These are phyloP conservation scores for Auricularia cornea DNA, from an alignment of 768 basidiomycete species.

Conservation along the genomic window DNA sequence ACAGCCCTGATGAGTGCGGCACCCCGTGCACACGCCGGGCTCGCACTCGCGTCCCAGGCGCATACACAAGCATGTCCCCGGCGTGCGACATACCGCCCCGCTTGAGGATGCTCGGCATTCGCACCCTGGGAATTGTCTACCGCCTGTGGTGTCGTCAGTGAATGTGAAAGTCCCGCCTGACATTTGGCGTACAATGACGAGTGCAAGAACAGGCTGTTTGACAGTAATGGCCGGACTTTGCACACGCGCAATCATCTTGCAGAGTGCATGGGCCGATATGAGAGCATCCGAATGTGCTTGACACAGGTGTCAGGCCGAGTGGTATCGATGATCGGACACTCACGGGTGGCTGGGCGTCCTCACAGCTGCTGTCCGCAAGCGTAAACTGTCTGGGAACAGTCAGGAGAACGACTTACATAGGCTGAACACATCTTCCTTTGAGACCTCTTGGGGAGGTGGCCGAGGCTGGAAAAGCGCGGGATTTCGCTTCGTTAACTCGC, in stretches of 20 bases:
- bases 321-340: too few species aligned
- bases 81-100: background rate
- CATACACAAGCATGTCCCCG: background rate
- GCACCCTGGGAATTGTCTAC: background rate
- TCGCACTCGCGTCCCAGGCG: background rate
- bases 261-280: background rate
- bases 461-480: background rate
- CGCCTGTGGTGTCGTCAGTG: background rate
- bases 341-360: background rate
- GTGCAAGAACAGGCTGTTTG: background rate
- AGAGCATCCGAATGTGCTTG: background rate
- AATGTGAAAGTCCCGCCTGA: too few species aligned
- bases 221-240: background rate
- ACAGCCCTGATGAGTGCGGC: background rate
- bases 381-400: background rate
- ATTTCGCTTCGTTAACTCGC: background rate
- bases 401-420: background rate
- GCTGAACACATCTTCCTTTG: background rate
- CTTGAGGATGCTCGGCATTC: background rate
- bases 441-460: background rate
- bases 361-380: background rate
- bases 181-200: background rate
- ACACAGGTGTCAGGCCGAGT: background rate
- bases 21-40: background rate
- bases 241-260: background rate